A percentile compares a stretch with the other conserved stretches of the same genome.
Conservation (phyloP, 108 stramenopile species). For the Cyclotella sp. region DNA sequence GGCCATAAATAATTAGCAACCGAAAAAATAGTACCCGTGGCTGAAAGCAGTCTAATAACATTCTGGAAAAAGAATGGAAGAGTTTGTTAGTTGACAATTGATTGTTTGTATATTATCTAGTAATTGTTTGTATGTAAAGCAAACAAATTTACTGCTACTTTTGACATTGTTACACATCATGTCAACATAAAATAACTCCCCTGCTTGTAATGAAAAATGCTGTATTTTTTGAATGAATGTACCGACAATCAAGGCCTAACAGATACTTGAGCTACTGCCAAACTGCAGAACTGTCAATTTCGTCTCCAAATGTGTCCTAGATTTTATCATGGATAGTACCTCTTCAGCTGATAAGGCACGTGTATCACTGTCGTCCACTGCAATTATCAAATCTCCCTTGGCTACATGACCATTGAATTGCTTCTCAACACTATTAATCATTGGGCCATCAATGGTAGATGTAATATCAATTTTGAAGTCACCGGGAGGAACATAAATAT, state of each 20-base stretch:
- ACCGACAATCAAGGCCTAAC: not conserved
- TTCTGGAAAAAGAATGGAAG: too few relatives aligned
- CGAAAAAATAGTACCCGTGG: too few relatives aligned
- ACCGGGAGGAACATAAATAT: constrained; percentile 79
- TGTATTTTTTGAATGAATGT: too few relatives aligned
- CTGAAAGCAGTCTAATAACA: too few relatives aligned
- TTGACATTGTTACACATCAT: too few relatives aligned
- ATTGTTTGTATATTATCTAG: too few relatives aligned
- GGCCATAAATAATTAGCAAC: too few relatives aligned
- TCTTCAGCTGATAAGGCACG: constrained; percentile 72
- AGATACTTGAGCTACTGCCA: constrained; percentile 20
- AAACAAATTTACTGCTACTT: too few relatives aligned
- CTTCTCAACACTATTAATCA: constrained; percentile 69
- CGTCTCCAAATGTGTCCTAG: constrained; percentile 12
- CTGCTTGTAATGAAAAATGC: too few relatives aligned
- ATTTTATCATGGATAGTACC: constrained; percentile 57
- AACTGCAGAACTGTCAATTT: constrained; percentile 52
- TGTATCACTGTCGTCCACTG: constrained; percentile 82
- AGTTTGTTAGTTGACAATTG: too few relatives aligned
- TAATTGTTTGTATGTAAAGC: too few relatives aligned
- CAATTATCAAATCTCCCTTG: constrained; percentile 80
- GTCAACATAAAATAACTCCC: too few relatives aligned
- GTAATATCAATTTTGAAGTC: constrained; percentile 77
- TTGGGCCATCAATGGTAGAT: constrained; percentile 87
- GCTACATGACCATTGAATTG: constrained; percentile 74